phyloP scores from a whole-genome alignment of 176 grass and related monocot genomes.

The bread wheat (Triticum aestivum) region DNA sequence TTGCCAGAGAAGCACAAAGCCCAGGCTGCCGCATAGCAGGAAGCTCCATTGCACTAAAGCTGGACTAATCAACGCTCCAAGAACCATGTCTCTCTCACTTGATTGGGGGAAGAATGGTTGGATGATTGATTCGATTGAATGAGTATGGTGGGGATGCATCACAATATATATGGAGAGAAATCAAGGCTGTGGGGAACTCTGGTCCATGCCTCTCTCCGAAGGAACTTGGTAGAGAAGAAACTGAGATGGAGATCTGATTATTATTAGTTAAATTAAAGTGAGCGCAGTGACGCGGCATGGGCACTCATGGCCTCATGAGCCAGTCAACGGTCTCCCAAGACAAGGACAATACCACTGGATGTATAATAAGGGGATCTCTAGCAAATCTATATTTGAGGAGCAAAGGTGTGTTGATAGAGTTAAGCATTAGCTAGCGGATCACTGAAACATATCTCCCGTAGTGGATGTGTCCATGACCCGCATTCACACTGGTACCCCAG shows the following conservation, averaged over 20 bases:
- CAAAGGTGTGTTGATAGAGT: too few species aligned
- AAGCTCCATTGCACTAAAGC: conserved; percentile 27
- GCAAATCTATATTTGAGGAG: too few species aligned
- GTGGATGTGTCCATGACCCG: too few species aligned
- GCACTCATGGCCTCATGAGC: not conserved
- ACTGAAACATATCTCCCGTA: too few species aligned
- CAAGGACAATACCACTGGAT: not conserved
- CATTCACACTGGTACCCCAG: too few species aligned
- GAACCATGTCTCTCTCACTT: not conserved
- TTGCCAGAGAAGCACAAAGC: conserved; percentile 27
- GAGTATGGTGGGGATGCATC: not conserved
- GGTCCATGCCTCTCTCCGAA: not conserved
- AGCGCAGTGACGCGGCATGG: not conserved
- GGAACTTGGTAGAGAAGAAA: not conserved
- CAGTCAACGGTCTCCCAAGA: not conserved
- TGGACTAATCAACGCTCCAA: not conserved
- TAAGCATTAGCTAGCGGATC: too few species aligned
- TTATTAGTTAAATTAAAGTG: not conserved
- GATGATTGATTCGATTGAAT: not conserved
- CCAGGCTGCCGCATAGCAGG: conserved; percentile 13
- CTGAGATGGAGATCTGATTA: not conserved
- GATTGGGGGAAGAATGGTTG: too few species aligned
- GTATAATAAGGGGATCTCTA: too few species aligned
- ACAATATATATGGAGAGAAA: not conserved
- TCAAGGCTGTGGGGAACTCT: not conserved